Evolutionary conservation across 257 asterid species (phyloP).

Genomic region (Gentiana straminea): DNA sequence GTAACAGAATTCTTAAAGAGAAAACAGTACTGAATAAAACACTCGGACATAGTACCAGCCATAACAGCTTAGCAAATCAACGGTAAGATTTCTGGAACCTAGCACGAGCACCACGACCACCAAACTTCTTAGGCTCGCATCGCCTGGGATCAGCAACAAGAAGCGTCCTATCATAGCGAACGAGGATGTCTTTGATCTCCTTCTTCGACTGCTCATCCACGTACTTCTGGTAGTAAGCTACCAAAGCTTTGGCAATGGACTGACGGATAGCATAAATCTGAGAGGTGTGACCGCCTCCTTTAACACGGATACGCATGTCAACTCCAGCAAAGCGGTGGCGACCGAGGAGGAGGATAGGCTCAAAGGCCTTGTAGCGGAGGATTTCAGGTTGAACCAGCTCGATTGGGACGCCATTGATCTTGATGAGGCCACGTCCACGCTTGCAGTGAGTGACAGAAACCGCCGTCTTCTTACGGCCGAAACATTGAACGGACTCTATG

Average conservation of each 20-base stretch:
- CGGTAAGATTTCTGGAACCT: constrained; percentile 25
- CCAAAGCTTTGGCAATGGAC: constrained; percentile 17
- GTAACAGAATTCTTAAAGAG: neutral
- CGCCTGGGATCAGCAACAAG: constrained; percentile 28
- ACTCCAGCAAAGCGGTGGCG: constrained; percentile 13
- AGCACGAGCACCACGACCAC: constrained; percentile 25
- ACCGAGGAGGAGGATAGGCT: constrained; percentile 20
- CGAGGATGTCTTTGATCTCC: constrained; percentile 18
- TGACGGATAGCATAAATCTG: constrained; percentile 23
- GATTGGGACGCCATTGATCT: constrained; percentile 20
- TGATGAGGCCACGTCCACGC: constrained; percentile 16
- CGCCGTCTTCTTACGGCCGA: constrained; percentile 24
- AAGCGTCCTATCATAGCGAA: constrained; percentile 19
- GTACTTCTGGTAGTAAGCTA: constrained; percentile 20
- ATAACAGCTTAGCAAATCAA: neutral
- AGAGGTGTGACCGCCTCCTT: constrained; percentile 21
- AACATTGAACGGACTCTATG: constrained; percentile 19
- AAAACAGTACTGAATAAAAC: neutral
- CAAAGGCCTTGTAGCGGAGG: constrained; percentile 19
- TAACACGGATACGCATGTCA: constrained; percentile 21
- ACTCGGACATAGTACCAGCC: neutral
- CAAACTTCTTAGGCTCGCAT: constrained; percentile 27
- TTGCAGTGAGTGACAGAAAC: constrained; percentile 24
- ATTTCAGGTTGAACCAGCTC: constrained; percentile 20
- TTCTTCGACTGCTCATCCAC: constrained; percentile 22